Conservation (phyloP, 2,329 filamentous ascomycete genomes). For the Colletotrichum higginsianum region DNA sequence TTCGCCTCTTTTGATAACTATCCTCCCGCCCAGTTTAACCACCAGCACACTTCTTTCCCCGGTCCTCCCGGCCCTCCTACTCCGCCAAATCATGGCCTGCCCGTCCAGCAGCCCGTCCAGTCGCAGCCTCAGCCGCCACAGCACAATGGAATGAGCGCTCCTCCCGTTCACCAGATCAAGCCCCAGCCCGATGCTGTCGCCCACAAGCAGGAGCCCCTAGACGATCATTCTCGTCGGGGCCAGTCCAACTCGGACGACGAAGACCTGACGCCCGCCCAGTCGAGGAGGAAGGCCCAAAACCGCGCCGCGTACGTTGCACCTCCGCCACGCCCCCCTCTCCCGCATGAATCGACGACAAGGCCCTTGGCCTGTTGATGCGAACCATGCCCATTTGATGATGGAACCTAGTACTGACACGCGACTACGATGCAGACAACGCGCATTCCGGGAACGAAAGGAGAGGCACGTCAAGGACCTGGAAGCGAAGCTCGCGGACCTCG, state of each 20-base stretch:
- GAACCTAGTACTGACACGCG: neutral
- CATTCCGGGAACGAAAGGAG: slow-evolving; percentile 96
- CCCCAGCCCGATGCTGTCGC: slow-evolving; percentile 39
- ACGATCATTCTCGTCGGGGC: slow-evolving; percentile 53
- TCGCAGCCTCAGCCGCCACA: slow-evolving; percentile 44
- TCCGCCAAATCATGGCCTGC: slow-evolving; percentile 49
- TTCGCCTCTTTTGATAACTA: slow-evolving; percentile 65
- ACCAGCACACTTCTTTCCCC: slow-evolving; percentile 53
- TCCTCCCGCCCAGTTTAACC: slow-evolving; percentile 47
- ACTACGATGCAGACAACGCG: slow-evolving; percentile 80
- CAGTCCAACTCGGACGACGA: slow-evolving; percentile 72
- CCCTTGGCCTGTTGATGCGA: neutral
- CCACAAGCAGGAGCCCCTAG: slow-evolving; percentile 56
- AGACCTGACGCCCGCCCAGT: slow-evolving; percentile 70
- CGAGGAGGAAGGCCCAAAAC: slow-evolving; percentile 73
- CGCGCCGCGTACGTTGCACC: slow-evolving; percentile 69
- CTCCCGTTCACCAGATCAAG: slow-evolving; percentile 44
- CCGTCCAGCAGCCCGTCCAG: slow-evolving; percentile 37
- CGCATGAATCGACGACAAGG: neutral
- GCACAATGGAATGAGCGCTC: slow-evolving; percentile 48
- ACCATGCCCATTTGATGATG: neutral
- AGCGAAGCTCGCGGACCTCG: slow-evolving; percentile 83
- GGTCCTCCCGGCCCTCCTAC: slow-evolving; percentile 68
- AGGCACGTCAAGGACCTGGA: slow-evolving; percentile 95
- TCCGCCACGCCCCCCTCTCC: neutral